These are phyloP conservation scores for Poterioochromonas sp. DNA, from an alignment of 352 stramenopile species.

Conservation along the genomic window DNA sequence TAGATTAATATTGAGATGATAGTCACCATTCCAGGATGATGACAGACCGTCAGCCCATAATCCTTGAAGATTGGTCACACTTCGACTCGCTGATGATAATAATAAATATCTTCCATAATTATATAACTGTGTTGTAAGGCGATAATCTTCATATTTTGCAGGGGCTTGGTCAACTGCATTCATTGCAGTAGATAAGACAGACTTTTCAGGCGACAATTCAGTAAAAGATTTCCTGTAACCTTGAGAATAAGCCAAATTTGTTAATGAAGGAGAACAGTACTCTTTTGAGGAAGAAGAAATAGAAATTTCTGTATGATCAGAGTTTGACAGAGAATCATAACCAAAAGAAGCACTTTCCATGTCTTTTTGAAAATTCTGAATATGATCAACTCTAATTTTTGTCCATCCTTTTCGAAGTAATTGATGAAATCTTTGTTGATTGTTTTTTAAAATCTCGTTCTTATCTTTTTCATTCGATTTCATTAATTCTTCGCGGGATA, in stretches of 20 bases:
- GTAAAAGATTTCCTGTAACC: no score
- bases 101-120: conserved; percentile 7
- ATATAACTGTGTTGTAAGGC: not conserved
- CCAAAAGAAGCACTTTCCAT: no score
- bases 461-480: not conserved
- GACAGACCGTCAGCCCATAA: conserved; percentile 35
- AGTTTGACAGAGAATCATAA: no score
- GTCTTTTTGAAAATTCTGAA: no score
- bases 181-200: not conserved
- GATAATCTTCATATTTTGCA: not conserved
- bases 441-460: not conserved
- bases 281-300: no score
- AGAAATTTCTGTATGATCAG: no score
- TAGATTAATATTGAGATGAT: conserved; percentile 39
- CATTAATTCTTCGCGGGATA: not conserved
- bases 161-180: not conserved
- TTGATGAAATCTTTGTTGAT: not conserved
- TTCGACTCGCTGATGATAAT: not conserved
- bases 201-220: no score
- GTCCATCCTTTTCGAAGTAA: no score
- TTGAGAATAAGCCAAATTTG: no score
- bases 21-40: conserved; percentile 35
- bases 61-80: conserved; percentile 36
- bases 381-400: no score
- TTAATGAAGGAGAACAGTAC: no score